A percentile compares a stretch with the other conserved stretches of the same genome.
phyloP scores from a whole-genome alignment of 805 yeast genomes.

The Lipomyces sp. region DNA sequence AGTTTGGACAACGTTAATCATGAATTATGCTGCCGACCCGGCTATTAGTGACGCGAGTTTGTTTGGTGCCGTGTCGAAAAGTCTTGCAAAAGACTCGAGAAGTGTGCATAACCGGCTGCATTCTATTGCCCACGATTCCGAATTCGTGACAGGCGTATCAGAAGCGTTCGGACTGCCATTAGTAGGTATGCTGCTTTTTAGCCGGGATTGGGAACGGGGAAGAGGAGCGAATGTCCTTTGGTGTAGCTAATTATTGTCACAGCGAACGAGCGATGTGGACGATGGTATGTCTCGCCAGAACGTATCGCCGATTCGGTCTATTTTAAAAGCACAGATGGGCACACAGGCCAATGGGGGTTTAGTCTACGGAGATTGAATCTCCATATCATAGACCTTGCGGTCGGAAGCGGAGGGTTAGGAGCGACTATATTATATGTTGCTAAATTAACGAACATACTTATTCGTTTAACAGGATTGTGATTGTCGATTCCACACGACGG shows the following conservation, averaged over 20 bases:
- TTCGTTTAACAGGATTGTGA: conserved; percentile 45
- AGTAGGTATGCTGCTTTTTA: conserved; percentile 38
- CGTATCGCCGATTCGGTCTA: conserved; percentile 57
- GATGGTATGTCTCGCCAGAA: conserved; percentile 72
- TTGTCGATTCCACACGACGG: conserved; percentile 84
- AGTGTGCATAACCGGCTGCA: conserved; percentile 65
- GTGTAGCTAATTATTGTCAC: conserved; percentile 50
- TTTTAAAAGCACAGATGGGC: conserved; percentile 93
- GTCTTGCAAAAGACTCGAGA: conserved; percentile 56
- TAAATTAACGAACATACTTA: background rate
- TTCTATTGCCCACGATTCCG: conserved; percentile 69
- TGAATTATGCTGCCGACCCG: conserved; percentile 29
- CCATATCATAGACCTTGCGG: conserved; percentile 63
- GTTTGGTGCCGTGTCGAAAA: conserved; percentile 44
- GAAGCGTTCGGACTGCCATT: conserved; percentile 46
- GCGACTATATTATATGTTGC: background rate
- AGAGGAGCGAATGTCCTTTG: background rate
- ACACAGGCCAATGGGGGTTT: conserved; percentile 78
- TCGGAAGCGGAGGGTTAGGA: conserved; percentile 49
- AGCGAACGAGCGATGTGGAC: conserved; percentile 85
- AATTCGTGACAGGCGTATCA: conserved; percentile 54
- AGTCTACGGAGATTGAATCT: conserved; percentile 73
- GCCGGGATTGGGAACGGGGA: background rate
- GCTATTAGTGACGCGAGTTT: conserved; percentile 15
- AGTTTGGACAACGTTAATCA: background rate